Base-by-base conservation (phyloP, 148 eudicot genomes). In the Chenopodium berlandieri region DNA sequence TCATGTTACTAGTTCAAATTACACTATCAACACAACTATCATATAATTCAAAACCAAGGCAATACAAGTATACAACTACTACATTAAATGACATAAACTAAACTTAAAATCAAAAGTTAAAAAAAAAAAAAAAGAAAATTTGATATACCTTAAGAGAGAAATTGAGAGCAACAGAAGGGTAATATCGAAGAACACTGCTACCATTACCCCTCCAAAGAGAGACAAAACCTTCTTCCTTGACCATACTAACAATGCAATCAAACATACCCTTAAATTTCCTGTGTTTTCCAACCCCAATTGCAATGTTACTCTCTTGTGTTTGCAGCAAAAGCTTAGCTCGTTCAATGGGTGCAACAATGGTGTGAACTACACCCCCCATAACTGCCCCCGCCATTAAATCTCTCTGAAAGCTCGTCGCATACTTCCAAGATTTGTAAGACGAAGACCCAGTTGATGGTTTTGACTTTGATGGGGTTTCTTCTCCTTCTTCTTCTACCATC, bases 201-300 rank as follows among this genome's bases (percentile, higher is more conserved):
- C 94, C 97, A 90, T 96, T 96, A 30, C 99, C 98, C 81, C 99
- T 94, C 97, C 99, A 94, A 31, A 96, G 88, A 37, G 95, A 94
- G 4, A 91, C 68, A 78, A 92, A 71, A 4, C 97, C 99, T 77
- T 95, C 99, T 70, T 95, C 92, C 44, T 86, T 81, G 12, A 91
- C 92, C 44, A 91, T 91, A 13, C 91, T 86, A 27, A 81, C 34
- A 47, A 95, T 88, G 66, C 97, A 91, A 85, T 95, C 99, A 62
- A 91, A 2, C 99, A 95, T 94, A 12, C 99, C 99, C 87, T 92
- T 94, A 80, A 92, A 92, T 78, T 93, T 90, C 75, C 91, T 67
- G 44, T 89, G 97, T n/a, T 86, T 84, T 44, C 93, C 94, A 7
- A 80, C 79, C 60, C 91, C 86, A 77, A 93, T 92, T 32, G 97